These are phyloP conservation scores for Phytophthora parvispora DNA, from an alignment of 352 stramenopile genomes.

Conservation along the genomic window DNA sequence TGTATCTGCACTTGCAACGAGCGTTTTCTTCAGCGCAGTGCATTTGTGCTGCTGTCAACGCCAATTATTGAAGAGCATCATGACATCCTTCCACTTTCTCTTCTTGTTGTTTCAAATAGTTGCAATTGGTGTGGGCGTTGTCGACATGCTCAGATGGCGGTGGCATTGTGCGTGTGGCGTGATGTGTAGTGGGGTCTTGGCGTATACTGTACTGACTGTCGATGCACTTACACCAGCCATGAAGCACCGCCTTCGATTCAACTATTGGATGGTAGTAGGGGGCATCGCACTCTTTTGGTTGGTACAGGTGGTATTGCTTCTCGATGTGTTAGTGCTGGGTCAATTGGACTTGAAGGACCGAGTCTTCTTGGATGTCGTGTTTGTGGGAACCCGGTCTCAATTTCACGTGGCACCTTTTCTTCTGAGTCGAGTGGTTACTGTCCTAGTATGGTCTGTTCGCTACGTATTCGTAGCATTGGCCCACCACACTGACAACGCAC, in stretches of 20 bases:
- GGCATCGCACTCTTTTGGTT: background rate
- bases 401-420: background rate
- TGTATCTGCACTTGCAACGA: background rate
- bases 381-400: background rate
- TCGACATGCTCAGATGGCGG: background rate
- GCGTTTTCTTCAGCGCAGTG: background rate
- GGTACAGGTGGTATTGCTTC: background rate
- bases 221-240: background rate
- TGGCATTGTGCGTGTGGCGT: background rate
- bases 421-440: background rate
- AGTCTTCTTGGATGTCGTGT: background rate
- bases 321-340: background rate
- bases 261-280: background rate
- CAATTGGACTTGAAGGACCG: background rate
- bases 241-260: background rate
- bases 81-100: slow-evolving; percentile 9
- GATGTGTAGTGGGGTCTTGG: background rate
- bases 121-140: background rate
- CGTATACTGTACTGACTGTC: background rate
- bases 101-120: slow-evolving; percentile 7
- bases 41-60: slow-evolving; percentile 3
- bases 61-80: background rate
- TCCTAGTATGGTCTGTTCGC: background rate
- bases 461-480: background rate
- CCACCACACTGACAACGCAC: background rate